Conservation (phyloP, 2,329 filamentous ascomycete genomes). For the Hirsutella minnesotensis region DNA sequence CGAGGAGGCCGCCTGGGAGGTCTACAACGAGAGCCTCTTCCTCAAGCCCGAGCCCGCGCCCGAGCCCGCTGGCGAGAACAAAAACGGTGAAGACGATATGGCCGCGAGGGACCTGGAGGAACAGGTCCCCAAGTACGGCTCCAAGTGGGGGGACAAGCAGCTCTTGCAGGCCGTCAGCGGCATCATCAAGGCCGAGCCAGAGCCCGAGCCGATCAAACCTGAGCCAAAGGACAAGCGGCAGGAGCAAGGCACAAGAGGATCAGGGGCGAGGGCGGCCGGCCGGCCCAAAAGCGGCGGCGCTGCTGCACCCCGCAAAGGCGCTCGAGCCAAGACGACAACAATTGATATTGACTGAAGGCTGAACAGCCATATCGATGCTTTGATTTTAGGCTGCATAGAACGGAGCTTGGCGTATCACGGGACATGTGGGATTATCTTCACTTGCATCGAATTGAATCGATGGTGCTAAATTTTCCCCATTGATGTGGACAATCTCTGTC, state of each 20-base stretch:
- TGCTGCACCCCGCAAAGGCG: slow-evolving; percentile 15
- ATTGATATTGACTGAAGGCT: slow-evolving; percentile 5
- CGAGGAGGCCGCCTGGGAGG: slow-evolving; percentile 59
- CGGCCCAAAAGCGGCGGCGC: slow-evolving; percentile 13
- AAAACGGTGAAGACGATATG: neutral
- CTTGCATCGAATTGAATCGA: neutral
- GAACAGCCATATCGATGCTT: slow-evolving; percentile 1
- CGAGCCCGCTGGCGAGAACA: slow-evolving; percentile 4
- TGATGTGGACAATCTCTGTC: neutral
- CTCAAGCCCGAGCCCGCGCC: slow-evolving; percentile 11
- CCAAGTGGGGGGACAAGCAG: slow-evolving; percentile 31
- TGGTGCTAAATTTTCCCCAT: neutral
- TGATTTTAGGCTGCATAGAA: neutral
- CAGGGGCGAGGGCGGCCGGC: slow-evolving; percentile 15
- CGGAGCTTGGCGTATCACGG: slow-evolving; percentile 1
- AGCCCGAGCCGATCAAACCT: slow-evolving; percentile 11
- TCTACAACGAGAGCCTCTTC: slow-evolving; percentile 62
- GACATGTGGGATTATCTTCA: neutral
- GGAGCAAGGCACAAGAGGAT: slow-evolving; percentile 9
- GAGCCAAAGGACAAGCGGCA: slow-evolving; percentile 13
- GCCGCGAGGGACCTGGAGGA: slow-evolving; percentile 17
- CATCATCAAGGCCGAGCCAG: slow-evolving; percentile 19
- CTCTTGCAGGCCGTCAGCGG: slow-evolving; percentile 34
- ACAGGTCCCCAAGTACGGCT: slow-evolving; percentile 24
- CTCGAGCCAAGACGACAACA: slow-evolving; percentile 12